Evolutionary conservation across 2,329 filamentous ascomycete species (phyloP), one percentile per base, ranked within the genome.

Genomic region (Fusarium paranaense): DNA sequence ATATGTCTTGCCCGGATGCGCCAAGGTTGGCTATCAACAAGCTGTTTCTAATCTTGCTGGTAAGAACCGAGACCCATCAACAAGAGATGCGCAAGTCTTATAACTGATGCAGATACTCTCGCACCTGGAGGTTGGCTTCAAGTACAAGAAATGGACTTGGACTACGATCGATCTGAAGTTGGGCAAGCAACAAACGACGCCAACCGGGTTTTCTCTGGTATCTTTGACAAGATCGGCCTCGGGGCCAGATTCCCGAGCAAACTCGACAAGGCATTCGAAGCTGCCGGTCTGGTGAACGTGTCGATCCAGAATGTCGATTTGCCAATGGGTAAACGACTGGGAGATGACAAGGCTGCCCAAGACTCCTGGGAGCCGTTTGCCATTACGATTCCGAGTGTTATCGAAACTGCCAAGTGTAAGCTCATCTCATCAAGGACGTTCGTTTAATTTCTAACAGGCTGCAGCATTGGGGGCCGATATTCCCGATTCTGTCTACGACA

Each of bases 61-160:
- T 72, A 4, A 45, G 69, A 25, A 0, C 3, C 0, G 9, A 1
- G 1, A 9, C 4, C 6, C 5, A 8, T 59, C 1, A 4, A 10
- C 2, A 1, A 3, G 18, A 9, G 2, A n/a, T 1, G 6, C 2
- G 4, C 1, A 13, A n/a, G 3, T 25, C 52, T 72, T 2, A 58
- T 14, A 0, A 0, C 5, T 1, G 1, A 14, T 45, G 9, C 11
- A 72, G 61, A 38, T 5, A 72, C 69, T 2, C 38, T 72, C 10
- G 33, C 42, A 0, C 66, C 69, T 22, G 33, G 70, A 52, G 70
- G 64, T 1, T 72, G 70, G 66, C 13, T 72, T 0, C 70, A 73
- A 25, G 54, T 73, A 0, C 62, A 73, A 5, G 71, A 73, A n/a
- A 62, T 72, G 57, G 69, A 72, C 2, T 40, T 72, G 40, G 32